Evolutionary conservation across 371 early-diverging fungal genomes (phyloP), one percentile per base, ranked within the genome.

Genomic region (Parasitella parasitica): DNA sequence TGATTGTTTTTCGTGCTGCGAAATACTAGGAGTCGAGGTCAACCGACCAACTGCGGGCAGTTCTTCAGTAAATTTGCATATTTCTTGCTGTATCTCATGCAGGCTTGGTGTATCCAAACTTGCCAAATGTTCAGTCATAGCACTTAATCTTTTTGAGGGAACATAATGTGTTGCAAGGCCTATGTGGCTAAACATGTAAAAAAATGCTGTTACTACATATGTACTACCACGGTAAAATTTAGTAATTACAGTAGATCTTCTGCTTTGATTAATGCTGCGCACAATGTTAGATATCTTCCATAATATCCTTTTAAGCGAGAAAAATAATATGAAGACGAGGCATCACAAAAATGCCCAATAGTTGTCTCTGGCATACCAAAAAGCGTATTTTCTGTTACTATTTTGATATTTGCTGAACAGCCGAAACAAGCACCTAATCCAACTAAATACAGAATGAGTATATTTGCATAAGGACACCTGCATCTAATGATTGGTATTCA

Each of bases 351-450:
- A 22, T 94, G 77, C 1, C 98, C 97, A 57, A 97, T 24, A 1
- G 6, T 48, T 5, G 96, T 94, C 75, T 97, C 97, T 12, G 96
- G 96, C 97, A 98, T 97, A 49, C 96, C 93, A 68, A 96, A 93
- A 56, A 93, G 60, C 0, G 97, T 93, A 36, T 91, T 89, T 72
- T 99, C 98, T 12, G 97, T 97, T 5, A 95, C 97, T 51, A 98
- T 90, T 43, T 97, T 84, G 88, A 98, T 96, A 2, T 39, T 39
- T 97, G 97, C 13, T 95, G 93, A 16, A 95, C 98, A 73, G 38
- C 98, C 98, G 35, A 95, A 95, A 54, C 99, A 98, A 37, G 97
- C 98, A 34, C 98, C 98, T 95, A 97, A 92, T 92, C 66, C 41
- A 41, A 54, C 15, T 15, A 39, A 7, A 30, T 30, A 30, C n/a